Percentiles rank a stretch among this genome's conserved stretches.
These are phyloP conservation scores for Malassezia slooffiae DNA, from an alignment of 1,284 basidiomycete genomes.

Conservation along the genomic window DNA sequence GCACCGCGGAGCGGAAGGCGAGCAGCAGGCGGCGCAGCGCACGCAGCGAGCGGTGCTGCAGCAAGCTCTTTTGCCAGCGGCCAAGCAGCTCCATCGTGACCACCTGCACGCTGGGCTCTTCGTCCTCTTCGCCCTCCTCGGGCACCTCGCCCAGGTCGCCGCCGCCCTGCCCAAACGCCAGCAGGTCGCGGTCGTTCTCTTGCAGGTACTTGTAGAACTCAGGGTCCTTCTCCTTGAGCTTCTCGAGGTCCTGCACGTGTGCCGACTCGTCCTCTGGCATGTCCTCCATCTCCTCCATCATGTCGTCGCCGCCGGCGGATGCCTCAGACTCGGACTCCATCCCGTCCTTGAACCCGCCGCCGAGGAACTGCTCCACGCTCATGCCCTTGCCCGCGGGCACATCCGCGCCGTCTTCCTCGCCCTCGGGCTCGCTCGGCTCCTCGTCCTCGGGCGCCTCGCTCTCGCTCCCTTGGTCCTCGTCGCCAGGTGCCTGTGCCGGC, in stretches of 20 bases:
- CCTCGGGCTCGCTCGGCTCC: slow-evolving; percentile 4
- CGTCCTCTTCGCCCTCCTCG: slow-evolving; percentile 29
- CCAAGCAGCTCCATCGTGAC: slow-evolving; percentile 66
- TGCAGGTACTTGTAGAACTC: slow-evolving; percentile 97
- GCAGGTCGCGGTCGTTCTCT: slow-evolving; percentile 81
- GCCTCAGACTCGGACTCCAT: slow-evolving; percentile 24
- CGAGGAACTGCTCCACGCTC: slow-evolving; percentile 43
- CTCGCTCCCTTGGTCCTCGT: slow-evolving; percentile 12
- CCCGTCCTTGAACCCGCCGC: slow-evolving; percentile 36
- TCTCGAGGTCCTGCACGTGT: slow-evolving; percentile 72
- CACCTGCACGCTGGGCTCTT: slow-evolving; percentile 27
- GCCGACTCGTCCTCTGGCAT: slow-evolving; percentile 24
- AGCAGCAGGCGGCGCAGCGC: slow-evolving; percentile 70
- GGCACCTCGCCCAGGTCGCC: slow-evolving; percentile 46
- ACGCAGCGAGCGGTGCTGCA: slow-evolving; percentile 75
- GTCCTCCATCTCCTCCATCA: slow-evolving; percentile 33
- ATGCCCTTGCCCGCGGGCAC: slow-evolving; percentile 12
- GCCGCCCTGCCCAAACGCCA: slow-evolving; percentile 56
- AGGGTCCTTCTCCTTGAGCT: slow-evolving; percentile 86
- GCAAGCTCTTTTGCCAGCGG: slow-evolving; percentile 78
- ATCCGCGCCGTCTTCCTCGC: slow-evolving; percentile 16
- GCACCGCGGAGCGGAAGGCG: slow-evolving; percentile 41
- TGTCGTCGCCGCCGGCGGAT: slow-evolving; percentile 24
- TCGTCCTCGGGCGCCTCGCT: slow-evolving; percentile 19
- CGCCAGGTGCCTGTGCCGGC: slow-evolving; percentile 14